Evolutionary conservation across 1,284 basidiomycete species (phyloP), one percentile per base, ranked within the genome.

Genomic region (Thecaphora thlaspeos): DNA sequence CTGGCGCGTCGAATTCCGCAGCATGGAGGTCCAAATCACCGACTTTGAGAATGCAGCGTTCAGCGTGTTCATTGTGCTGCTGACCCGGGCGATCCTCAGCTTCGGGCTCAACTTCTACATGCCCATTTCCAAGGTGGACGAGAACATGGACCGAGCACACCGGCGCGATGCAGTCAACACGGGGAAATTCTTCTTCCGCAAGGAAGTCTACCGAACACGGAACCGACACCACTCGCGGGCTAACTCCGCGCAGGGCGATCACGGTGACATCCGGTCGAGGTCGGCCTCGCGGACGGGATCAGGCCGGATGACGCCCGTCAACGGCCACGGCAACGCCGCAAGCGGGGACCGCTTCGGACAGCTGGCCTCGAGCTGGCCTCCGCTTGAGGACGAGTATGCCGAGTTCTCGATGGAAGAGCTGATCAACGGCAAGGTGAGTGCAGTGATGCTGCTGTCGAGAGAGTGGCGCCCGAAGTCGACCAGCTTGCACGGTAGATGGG

Each of bases 41-140:
- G 95, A 98, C 80, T 99, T 93, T 77, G 95, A 98, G 81, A 99
- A 98, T 77, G 95, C 95, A 0, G 93, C 95, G 1, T 96, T 92
- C 77, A 86, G 90, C 26, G 85, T 97, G 41, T 98, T 98, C 78
- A 85, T 95, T 57, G 91, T 97, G 7, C 84, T 99, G 28, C 82
- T 99, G 9, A 92, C 94, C 0, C 84, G 94, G 40, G 93, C 93
- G 0, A 95, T 99, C 65, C 83, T 97, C 59, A 86, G 83, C 65
- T 92, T 91, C 79, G 88, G 89, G 55, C 82, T 97, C 55, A 96
- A 97, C 80, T 89, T 97, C 55, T 98, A 98, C 80, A 85, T 97
- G 68, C 95, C 95, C 3, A 91, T 99, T 43, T 94, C 91, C 1
- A 93, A 95, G 84, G 94, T 98, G 28, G 94, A 98, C 76, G 89